Evolutionary conservation across 2,329 filamentous ascomycete genomes (phyloP).

Genomic region (Pyrenochaeta sp.): DNA sequence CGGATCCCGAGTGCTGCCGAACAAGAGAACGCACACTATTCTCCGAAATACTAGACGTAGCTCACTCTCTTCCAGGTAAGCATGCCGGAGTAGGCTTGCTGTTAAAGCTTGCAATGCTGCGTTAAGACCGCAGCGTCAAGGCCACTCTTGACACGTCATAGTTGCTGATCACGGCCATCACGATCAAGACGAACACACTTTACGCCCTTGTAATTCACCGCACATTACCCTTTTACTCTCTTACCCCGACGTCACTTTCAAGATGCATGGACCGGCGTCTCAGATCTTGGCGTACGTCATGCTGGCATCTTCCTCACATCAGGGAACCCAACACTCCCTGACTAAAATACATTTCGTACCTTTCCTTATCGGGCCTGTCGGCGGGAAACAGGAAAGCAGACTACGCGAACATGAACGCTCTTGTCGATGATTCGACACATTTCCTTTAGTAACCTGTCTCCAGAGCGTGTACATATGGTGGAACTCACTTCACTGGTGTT

Average conservation of each 20-base stretch:
- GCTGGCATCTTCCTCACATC: constrained; percentile 21
- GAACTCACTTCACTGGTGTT: constrained; percentile 32
- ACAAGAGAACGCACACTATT: constrained; percentile 39
- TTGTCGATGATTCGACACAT: constrained; percentile 22
- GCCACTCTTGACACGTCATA: constrained; percentile 8
- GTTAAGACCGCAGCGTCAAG: constrained; percentile 15
- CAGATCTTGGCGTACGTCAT: constrained; percentile 40
- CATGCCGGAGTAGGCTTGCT: constrained; percentile 26
- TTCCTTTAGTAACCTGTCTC: constrained; percentile 31
- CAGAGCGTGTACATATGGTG: constrained; percentile 30
- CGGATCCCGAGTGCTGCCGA: constrained; percentile 32
- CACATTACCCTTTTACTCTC: constrained; percentile 32
- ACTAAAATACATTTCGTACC: constrained; percentile 21
- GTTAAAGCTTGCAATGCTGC: constrained; percentile 13
- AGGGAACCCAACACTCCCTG: constrained; percentile 19
- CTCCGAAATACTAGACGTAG: constrained; percentile 32
- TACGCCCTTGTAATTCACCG: constrained; percentile 42
- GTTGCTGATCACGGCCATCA: constrained; percentile 13
- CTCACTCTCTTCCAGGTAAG: constrained; percentile 45
- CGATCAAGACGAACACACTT: constrained; percentile 16
- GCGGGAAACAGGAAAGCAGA: constrained; percentile 14
- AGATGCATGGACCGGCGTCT: constrained; percentile 39
- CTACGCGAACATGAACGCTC: constrained; percentile 27
- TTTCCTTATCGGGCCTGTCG: constrained; percentile 20
- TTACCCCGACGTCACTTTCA: constrained; percentile 27